A percentile compares a stretch with the other conserved stretches of the same genome.
These are phyloP conservation scores for Cicer pinnatifidum DNA, from an alignment of 306 rosid genomes.

Conservation along the genomic window DNA sequence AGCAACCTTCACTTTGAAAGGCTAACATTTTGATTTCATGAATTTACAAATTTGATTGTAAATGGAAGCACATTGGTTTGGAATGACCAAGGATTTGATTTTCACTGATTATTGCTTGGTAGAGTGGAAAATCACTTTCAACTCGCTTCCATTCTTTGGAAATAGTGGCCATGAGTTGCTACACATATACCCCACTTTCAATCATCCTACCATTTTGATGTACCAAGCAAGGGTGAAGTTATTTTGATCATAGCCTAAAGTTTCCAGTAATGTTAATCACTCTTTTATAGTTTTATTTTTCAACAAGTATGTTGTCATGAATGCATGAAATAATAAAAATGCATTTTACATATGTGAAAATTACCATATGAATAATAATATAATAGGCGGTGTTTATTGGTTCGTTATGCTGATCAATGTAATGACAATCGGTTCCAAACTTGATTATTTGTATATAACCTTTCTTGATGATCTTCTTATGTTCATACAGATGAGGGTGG, in stretches of 20 bases:
- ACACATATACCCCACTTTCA: not conserved
- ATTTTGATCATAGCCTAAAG: constrained; percentile 4
- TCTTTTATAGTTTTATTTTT: not conserved
- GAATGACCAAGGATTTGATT: constrained; percentile 19
- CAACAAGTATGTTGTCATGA: not conserved
- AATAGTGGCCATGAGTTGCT: constrained; percentile 1
- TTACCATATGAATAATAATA: not conserved
- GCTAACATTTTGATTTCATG: not conserved
- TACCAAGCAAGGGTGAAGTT: constrained; percentile 15
- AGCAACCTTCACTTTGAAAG: not conserved
- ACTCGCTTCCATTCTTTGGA: not conserved
- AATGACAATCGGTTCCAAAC: not conserved
- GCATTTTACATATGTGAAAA: not conserved
- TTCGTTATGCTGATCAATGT: not conserved
- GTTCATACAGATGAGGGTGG: constrained; percentile 64
- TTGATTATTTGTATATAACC: constrained; percentile 10
- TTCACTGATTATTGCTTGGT: not conserved
- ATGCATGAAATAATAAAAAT: constrained; percentile 6
- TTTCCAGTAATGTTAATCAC: not conserved
- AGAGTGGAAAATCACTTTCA: constrained; percentile 15
- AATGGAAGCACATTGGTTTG: constrained; percentile 22
- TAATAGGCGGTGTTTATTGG: not conserved
- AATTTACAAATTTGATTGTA: constrained; percentile 5
- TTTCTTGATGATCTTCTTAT: constrained; percentile 39
- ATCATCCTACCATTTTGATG: not conserved